Base-by-base conservation (phyloP, 768 basidiomycete genomes). In the Filobasidium floriforme region DNA sequence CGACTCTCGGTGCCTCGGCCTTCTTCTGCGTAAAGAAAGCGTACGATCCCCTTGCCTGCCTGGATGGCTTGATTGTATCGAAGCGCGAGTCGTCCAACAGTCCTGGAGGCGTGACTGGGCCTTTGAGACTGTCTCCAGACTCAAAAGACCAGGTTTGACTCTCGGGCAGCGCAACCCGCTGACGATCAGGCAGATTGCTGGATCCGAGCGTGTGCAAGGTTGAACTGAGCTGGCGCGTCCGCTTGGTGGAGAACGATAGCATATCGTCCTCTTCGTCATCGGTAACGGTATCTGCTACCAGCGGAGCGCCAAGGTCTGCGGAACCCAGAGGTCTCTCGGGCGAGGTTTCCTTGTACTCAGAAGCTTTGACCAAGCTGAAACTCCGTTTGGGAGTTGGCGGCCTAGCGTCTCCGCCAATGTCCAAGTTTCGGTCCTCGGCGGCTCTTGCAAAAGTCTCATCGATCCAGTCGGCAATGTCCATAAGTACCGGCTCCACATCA, bases 401-500 rank as follows among this genome's bases (percentile, higher is more conserved):
- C 19, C 18, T 15, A 43, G 1, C 41, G 32, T n/a, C 32, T 14
- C 22, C 57, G 12, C 24, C 46, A 57, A 9, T 15, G 7, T 26
- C 46, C 44, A 65, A 7, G 6, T 65, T 54, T 22, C 19, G 24
- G 40, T 65, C 59, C 24, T 60, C 73, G 54, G 75, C 76, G 68
- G 61, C 63, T 62, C 61, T 68, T 24, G 75, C 76, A 75, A 97
- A 98, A 46, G 87, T 84, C 65, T 86, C 85, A 70, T 86, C 84
- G 64, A 97, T 96, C 92, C 93, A 97, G 66, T 89, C 89, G 11
- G 88, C 93, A 67, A 92, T 82, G 69, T 90, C 88, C 68, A 85
- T 83, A 69, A 93, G 87, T 24, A 87, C 88, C 72, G 83, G 84
- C 73, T 83, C 85, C 18, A 89, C 90, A 72, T 93, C 92, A 4